Evolutionary conservation across 176 grass and related monocot species (phyloP).

Genomic region (Aegilops longissima): DNA sequence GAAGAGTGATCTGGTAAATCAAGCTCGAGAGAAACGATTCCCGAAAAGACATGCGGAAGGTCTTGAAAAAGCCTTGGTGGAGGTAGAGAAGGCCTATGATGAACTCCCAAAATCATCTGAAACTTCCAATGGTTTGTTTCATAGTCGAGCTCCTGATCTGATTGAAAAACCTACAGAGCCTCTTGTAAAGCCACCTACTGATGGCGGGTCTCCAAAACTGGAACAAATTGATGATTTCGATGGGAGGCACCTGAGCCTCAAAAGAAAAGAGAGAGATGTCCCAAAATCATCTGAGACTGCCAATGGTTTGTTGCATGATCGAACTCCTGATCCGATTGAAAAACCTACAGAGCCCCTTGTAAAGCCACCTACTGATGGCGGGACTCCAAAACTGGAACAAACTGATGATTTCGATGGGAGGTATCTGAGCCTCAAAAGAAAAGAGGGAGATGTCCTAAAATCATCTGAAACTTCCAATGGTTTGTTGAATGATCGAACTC

Average conservation of each 20-base stretch:
- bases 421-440: too few species aligned
- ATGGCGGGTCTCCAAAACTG: conserved; percentile 37
- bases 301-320: conserved; percentile 20
- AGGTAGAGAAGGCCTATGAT: conserved; percentile 76
- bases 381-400: background rate
- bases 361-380: conserved; percentile 30
- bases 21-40: conserved; percentile 58
- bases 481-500: conserved; percentile 23
- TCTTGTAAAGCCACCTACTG: conserved; percentile 39
- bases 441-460: conserved; percentile 21
- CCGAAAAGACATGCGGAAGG: conserved; percentile 51
- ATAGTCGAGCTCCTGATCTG: conserved; percentile 31
- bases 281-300: conserved; percentile 45
- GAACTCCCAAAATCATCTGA: conserved; percentile 51
- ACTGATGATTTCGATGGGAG: background rate
- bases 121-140: conserved; percentile 23
- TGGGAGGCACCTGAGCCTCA: too few species aligned
- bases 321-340: conserved; percentile 41
- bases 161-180: conserved; percentile 43
- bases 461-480: conserved; percentile 39
- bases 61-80: conserved; percentile 66
- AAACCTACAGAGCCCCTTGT: conserved; percentile 39
- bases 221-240: conserved; percentile 3
- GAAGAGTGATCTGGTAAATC: conserved; percentile 56
- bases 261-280: background rate